Evolutionary conservation across 2,329 filamentous ascomycete species (phyloP), one percentile per base, ranked within the genome.

Genomic region (Pyrenochaeta sp.): DNA sequence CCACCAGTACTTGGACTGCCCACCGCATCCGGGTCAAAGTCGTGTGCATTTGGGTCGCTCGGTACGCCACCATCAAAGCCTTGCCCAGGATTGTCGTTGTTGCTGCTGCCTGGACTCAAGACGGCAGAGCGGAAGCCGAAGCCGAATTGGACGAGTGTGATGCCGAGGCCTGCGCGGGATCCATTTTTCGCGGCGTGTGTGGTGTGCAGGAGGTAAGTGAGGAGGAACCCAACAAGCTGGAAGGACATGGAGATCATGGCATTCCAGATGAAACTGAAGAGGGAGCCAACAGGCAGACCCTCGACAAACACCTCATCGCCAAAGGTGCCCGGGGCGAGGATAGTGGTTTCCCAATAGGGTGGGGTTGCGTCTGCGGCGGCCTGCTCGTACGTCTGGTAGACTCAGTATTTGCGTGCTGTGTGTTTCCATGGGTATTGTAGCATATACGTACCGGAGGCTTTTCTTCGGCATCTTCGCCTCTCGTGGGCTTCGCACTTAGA

Each of bases 281-380:
- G 81, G 43, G 90, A 92, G 60, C 91, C 91, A 47, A 96, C 95
- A 2, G 96, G 92, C 71, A 99, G 89, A 67, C 95, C 95, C 73
- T 99, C 95, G 51, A 99, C 90, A 71, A 95, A 99, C 42, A 99
- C 94, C 75, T 99, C 95, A 72, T 98, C 93, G 33, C 88, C 87
- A n/a, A 90, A 90, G 61, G 95, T 87, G 49, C 94, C 95, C 0
- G 95, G 95, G 0, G 93, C 94, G 45, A 99, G 85, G 61, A 99
- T 97, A 0, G 95, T 98, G 5, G 95, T 99, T 81, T 99, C 95
- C 95, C 95, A 99, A 78, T 99, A 99, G 0, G 95, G 95, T 1
- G 95, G 95, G 42, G 95, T 95, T 20, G 92, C 90, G 76, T 99
- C 95, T 36, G 94, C 94, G 2, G 95, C 95, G 14, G 95, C 95